Evolutionary conservation across 106 monocot species (phyloP).

Genomic region (Phalaenopsis equestris): DNA sequence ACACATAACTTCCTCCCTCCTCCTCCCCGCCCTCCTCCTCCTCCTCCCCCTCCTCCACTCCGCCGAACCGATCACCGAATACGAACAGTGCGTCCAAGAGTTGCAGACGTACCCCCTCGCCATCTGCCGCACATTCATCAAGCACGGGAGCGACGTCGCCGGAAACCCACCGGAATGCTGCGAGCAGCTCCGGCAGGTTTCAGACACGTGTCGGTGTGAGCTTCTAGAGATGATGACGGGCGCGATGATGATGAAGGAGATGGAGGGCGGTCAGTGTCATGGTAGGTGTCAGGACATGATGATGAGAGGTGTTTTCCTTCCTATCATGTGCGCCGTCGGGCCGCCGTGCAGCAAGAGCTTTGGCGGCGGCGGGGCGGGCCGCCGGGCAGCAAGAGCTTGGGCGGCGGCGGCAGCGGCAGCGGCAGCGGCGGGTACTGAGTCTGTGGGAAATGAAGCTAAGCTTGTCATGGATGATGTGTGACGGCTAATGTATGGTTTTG

Average conservation of each 20-base stretch:
- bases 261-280: background rate
- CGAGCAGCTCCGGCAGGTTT: constrained; percentile 3
- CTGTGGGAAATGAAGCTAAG: background rate
- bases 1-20: background rate
- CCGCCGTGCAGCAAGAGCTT: background rate
- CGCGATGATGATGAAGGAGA: background rate
- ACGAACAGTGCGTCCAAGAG: background rate
- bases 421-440: background rate
- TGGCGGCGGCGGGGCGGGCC: background rate
- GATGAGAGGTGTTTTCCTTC: constrained; percentile 7
- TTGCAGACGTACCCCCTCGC: background rate
- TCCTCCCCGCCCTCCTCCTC: background rate
- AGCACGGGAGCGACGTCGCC: background rate
- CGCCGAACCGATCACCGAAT: background rate
- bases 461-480: background rate
- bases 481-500: background rate
- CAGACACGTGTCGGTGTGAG: constrained; percentile 2
- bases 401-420: background rate
- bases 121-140: constrained; percentile 5
- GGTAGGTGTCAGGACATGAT: background rate
- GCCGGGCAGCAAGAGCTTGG: background rate
- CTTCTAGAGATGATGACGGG: background rate
- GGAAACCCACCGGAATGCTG: constrained; percentile 3
- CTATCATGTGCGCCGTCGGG: background rate
- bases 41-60: background rate